A percentile compares a stretch with the other conserved stretches of the same genome.
Conservation (phyloP, 1,284 basidiomycete species). For the Pterula multifida region DNA sequence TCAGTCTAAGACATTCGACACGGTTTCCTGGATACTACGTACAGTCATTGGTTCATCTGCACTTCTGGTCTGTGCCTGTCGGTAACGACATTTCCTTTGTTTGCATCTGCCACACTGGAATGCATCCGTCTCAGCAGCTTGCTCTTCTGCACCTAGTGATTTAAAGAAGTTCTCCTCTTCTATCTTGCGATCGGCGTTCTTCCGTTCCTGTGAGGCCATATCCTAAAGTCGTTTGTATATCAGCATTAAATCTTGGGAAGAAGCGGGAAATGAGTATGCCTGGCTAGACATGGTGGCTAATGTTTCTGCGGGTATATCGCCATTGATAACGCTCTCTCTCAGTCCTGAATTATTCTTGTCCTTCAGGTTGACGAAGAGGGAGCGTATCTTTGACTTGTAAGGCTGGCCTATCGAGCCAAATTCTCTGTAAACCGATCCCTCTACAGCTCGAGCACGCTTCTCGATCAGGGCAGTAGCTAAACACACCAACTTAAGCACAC, state of each 20-base stretch:
- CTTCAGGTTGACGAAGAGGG: slow-evolving; percentile 82
- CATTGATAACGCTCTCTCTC: slow-evolving; percentile 63
- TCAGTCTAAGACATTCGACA: slow-evolving; percentile 15
- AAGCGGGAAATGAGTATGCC: slow-evolving; percentile 26
- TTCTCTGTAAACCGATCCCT: slow-evolving; percentile 42
- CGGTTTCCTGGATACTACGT: slow-evolving; percentile 24
- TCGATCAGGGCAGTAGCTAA: slow-evolving; percentile 54
- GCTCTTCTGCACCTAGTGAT: slow-evolving; percentile 81
- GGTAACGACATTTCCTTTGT: slow-evolving; percentile 84
- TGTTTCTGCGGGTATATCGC: slow-evolving; percentile 58
- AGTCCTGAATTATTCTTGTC: slow-evolving; percentile 77
- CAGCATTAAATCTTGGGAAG: background rate
- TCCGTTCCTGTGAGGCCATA: slow-evolving; percentile 91
- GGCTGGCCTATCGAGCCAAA: slow-evolving; percentile 21
- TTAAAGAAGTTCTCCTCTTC: slow-evolving; percentile 86
- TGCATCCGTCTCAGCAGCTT: slow-evolving; percentile 91
- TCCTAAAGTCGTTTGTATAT: slow-evolving; percentile 45
- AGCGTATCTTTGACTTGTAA: slow-evolving; percentile 79
- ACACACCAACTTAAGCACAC: too few species aligned
- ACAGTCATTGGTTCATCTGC: slow-evolving; percentile 97
- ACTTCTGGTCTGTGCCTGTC: slow-evolving; percentile 89
- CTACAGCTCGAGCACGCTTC: slow-evolving; percentile 45
- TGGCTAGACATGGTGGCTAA: slow-evolving; percentile 78
- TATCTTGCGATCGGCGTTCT: slow-evolving; percentile 74
- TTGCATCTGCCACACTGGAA: slow-evolving; percentile 97